phyloP scores from a whole-genome alignment of 1,284 basidiomycete species.

The Malassezia sp. region DNA sequence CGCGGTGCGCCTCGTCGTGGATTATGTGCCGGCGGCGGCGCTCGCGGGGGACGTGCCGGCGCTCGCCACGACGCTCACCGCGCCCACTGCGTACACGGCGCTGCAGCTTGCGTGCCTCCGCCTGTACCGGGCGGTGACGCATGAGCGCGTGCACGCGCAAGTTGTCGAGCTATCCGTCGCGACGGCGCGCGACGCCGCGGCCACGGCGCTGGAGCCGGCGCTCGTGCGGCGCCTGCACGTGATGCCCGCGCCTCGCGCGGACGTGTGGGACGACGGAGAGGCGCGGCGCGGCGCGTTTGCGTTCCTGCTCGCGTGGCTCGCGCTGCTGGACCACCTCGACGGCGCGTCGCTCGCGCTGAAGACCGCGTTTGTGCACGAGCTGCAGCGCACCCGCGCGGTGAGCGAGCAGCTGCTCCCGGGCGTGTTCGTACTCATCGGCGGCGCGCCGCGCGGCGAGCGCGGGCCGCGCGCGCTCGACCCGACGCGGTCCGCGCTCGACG shows the following conservation, averaged over 20 bases:
- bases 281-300: constrained; percentile 22
- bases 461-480: constrained; percentile 58
- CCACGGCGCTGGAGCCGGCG: not conserved
- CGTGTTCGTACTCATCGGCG: constrained; percentile 58
- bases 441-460: constrained; percentile 18
- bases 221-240: not conserved
- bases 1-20: constrained; percentile 24
- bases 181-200: not conserved
- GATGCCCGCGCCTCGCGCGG: constrained; percentile 1
- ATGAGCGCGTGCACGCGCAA: constrained; percentile 28
- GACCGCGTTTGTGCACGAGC: constrained; percentile 69
- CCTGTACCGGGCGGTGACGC: constrained; percentile 18
- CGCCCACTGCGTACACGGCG: constrained; percentile 17
- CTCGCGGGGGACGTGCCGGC: constrained; percentile 18
- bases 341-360: constrained; percentile 75
- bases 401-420: constrained; percentile 59
- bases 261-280: constrained; percentile 1
- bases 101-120: constrained; percentile 30
- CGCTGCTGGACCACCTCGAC: constrained; percentile 72
- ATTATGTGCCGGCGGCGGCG: constrained; percentile 15
- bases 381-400: constrained; percentile 62
- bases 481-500: constrained; percentile 70
- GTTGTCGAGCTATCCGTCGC: constrained; percentile 29
- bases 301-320: constrained; percentile 76
- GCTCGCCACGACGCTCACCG: constrained; percentile 20